Evolutionary conservation across 805 yeast genomes (phyloP).

Genomic region (Sugiyamaella smithiae): DNA sequence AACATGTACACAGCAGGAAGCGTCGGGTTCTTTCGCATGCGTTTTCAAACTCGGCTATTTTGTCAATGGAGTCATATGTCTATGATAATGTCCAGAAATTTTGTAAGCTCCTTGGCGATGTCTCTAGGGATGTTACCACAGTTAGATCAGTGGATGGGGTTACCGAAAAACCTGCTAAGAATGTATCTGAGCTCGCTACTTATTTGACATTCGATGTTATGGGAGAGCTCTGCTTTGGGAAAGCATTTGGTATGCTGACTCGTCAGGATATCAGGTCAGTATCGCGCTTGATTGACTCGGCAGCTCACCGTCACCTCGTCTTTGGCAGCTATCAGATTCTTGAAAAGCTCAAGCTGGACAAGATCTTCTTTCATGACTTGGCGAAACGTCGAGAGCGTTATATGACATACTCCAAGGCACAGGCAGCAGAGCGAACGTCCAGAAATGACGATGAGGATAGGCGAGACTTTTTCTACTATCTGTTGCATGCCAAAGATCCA

Average conservation of each 20-base stretch:
- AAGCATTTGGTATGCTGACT: slow-evolving; percentile 20
- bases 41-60: slow-evolving; percentile 17
- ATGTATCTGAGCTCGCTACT: slow-evolving; percentile 16
- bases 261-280: slow-evolving; percentile 18
- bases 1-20: slow-evolving; percentile 19
- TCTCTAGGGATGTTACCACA: slow-evolving; percentile 12
- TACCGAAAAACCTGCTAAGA: slow-evolving; percentile 16
- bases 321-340: slow-evolving; percentile 15
- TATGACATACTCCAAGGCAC: slow-evolving; percentile 20
- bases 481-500: slow-evolving; percentile 20
- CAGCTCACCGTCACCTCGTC: slow-evolving; percentile 21
- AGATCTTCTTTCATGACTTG: slow-evolving; percentile 17
- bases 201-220: slow-evolving; percentile 21
- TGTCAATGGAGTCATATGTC: slow-evolving; percentile 19
- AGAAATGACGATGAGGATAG: slow-evolving; percentile 16
- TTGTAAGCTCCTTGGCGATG: slow-evolving; percentile 18
- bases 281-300: slow-evolving; percentile 18
- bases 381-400: slow-evolving; percentile 17
- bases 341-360: slow-evolving; percentile 18
- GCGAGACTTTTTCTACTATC: slow-evolving; percentile 20
- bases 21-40: slow-evolving; percentile 23
- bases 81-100: slow-evolving; percentile 17
- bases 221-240: slow-evolving; percentile 23
- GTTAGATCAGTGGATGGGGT: slow-evolving; percentile 6
- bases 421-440: slow-evolving; percentile 20